phyloP scores from a whole-genome alignment of 169 alveolate genomes.

The Plasmodium inui region DNA sequence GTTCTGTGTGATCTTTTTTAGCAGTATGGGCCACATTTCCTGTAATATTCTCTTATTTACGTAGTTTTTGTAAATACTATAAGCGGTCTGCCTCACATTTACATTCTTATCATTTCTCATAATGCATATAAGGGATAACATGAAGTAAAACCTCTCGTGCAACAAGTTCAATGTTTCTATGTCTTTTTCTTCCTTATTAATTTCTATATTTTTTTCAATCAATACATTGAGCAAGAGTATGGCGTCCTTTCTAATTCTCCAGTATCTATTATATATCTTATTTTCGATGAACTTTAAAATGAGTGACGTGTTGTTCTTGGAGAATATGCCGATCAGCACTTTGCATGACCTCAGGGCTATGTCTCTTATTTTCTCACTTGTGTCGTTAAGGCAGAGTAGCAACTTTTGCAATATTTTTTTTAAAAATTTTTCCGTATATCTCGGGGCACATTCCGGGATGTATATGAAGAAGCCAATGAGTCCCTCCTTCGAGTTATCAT shows the following conservation, averaged over 20 bases:
- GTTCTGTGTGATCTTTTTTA: constrained; percentile 71
- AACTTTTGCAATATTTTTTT: constrained; percentile 65
- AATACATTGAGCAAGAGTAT: constrained; percentile 45
- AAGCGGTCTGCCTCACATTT: constrained; percentile 71
- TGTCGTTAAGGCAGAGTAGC: constrained; percentile 61
- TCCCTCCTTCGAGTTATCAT: constrained; percentile 59
- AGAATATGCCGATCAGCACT: constrained; percentile 35
- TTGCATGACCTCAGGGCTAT: constrained; percentile 67
- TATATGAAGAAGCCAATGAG: constrained; percentile 67
- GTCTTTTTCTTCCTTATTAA: constrained; percentile 61
- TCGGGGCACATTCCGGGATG: constrained; percentile 71
- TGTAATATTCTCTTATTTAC: constrained; percentile 65
- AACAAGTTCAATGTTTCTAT: constrained; percentile 21
- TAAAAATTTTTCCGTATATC: constrained; percentile 67
- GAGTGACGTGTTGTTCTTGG: constrained; percentile 64
- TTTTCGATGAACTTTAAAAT: constrained; percentile 71
- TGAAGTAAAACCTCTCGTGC: constrained; percentile 73
- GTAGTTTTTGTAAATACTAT: constrained; percentile 52
- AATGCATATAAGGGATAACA: constrained; percentile 67
- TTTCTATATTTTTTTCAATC: constrained; percentile 74
- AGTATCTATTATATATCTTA: constrained; percentile 58
- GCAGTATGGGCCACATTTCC: constrained; percentile 72
- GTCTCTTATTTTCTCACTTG: constrained; percentile 63
- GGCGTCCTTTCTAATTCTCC: constrained; percentile 67
- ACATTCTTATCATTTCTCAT: constrained; percentile 72